Conservation (phyloP, 306 rosid genomes). For the Fragaria ananassa region DNA sequence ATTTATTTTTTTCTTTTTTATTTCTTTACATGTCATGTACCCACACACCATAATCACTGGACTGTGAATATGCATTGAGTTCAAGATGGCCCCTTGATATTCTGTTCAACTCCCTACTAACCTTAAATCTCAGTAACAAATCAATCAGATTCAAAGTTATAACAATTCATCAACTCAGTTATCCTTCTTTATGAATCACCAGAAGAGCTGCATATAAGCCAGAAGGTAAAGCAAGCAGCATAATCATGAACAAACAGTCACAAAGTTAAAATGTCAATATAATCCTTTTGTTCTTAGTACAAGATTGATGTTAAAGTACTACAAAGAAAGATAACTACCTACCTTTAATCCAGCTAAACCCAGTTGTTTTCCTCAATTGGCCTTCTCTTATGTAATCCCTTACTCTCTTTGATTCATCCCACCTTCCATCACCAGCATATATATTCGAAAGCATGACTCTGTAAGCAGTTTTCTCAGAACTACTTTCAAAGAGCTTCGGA, state of each 20-base stretch:
- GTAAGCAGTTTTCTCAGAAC: conserved; percentile 45
- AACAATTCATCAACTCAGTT: not conserved
- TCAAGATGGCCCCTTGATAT: not conserved
- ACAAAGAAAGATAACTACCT: conserved; percentile 17
- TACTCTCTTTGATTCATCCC: conserved; percentile 64
- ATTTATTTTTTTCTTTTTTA: not conserved
- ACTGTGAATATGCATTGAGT: not conserved
- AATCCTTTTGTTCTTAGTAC: not conserved
- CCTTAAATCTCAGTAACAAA: not conserved
- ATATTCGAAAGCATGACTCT: conserved; percentile 76
- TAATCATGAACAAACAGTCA: not conserved
- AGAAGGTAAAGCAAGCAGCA: not conserved
- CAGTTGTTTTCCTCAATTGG: conserved; percentile 53
- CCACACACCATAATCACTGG: not conserved
- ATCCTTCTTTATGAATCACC: not conserved
- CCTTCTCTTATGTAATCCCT: conserved; percentile 53
- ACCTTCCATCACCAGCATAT: conserved; percentile 74
- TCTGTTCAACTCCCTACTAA: not conserved
- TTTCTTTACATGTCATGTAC: not conserved
- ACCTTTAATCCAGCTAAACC: conserved; percentile 64
- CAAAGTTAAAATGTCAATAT: not conserved
- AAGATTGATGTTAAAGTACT: not conserved
- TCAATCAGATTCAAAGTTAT: not conserved
- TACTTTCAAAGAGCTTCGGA: conserved; percentile 43
- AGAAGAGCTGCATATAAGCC: not conserved